Percentiles rank a stretch among this genome's conserved stretches.
These are phyloP conservation scores for Colletotrichum shisoi DNA, from an alignment of 2,329 filamentous ascomycete genomes.

Conservation along the genomic window DNA sequence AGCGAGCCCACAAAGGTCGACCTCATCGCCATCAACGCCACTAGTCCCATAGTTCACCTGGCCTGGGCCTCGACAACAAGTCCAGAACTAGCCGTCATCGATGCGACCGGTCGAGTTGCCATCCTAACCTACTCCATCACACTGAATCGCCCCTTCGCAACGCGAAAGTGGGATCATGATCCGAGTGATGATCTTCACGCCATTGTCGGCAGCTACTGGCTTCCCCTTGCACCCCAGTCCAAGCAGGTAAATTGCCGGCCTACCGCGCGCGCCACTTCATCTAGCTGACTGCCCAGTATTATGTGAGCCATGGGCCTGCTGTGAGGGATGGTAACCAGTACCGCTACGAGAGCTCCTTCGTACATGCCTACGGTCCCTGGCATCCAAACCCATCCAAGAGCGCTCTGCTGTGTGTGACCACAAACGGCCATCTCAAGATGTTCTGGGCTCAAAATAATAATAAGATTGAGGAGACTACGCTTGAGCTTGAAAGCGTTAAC, in stretches of 20 bases:
- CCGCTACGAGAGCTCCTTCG: conserved; percentile 71
- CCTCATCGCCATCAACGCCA: conserved; percentile 68
- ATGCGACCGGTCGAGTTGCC: conserved; percentile 78
- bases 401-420: conserved; percentile 78
- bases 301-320: conserved; percentile 66
- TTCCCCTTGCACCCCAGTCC: conserved; percentile 65
- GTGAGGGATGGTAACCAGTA: conserved; percentile 70
- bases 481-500: conserved; percentile 77
- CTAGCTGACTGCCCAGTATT: conserved; percentile 46
- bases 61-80: conserved; percentile 78
- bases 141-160: conserved; percentile 74
- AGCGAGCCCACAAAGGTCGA: conserved; percentile 72
- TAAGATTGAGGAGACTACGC: conserved; percentile 73
- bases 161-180: conserved; percentile 71
- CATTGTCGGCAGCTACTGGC: conserved; percentile 87
- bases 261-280: conserved; percentile 32
- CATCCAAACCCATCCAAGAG: conserved; percentile 76
- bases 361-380: conserved; percentile 73
- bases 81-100: conserved; percentile 83
- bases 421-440: conserved; percentile 75
- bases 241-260: conserved; percentile 49
- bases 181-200: conserved; percentile 76
- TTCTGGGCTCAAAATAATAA: conserved; percentile 78
- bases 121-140: conserved; percentile 76
- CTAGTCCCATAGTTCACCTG: conserved; percentile 77